Conservation (phyloP, 768 basidiomycete genomes). For the Austroboletus festivus region DNA sequence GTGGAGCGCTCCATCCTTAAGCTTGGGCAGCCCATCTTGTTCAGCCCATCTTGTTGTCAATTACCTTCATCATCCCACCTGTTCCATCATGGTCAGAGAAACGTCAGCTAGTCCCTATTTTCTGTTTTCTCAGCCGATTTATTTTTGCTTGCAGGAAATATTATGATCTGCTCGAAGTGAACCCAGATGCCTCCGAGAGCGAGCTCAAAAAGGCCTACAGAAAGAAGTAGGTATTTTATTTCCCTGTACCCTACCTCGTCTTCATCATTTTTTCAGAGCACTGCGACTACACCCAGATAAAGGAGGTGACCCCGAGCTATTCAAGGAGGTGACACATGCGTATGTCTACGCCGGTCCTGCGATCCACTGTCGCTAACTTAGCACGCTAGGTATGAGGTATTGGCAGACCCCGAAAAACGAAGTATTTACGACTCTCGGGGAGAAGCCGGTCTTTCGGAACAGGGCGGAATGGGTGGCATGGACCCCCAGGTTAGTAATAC, state of each 20-base stretch:
- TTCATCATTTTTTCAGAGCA: slow-evolving; percentile 48
- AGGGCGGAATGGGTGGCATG: slow-evolving; percentile 92
- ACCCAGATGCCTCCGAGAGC: slow-evolving; percentile 70
- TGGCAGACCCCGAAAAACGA: slow-evolving; percentile 85
- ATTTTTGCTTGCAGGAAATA: slow-evolving; percentile 59
- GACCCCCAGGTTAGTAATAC: slow-evolving; percentile 77
- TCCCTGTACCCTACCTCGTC: background rate
- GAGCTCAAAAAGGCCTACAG: slow-evolving; percentile 96
- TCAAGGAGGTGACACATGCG: slow-evolving; percentile 98
- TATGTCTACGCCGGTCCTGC: slow-evolving; percentile 48
- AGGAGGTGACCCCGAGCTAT: slow-evolving; percentile 92
- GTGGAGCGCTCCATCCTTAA: slow-evolving; percentile 37
- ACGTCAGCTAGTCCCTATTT: slow-evolving; percentile 37
- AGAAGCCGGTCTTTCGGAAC: slow-evolving; percentile 85
- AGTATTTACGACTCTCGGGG: slow-evolving; percentile 85
- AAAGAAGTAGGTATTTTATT: slow-evolving; percentile 62
- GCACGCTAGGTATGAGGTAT: slow-evolving; percentile 77
- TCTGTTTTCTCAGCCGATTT: background rate
- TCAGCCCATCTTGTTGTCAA: too few relatives aligned
- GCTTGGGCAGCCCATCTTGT: too few relatives aligned
- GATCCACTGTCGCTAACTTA: background rate
- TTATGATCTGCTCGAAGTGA: slow-evolving; percentile 89
- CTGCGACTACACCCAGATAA: slow-evolving; percentile 88
- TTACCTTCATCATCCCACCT: slow-evolving; percentile 14
- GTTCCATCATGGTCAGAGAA: slow-evolving; percentile 68